phyloP scores from a whole-genome alignment of 257 asterid species.

The Solanum arcanum region DNA sequence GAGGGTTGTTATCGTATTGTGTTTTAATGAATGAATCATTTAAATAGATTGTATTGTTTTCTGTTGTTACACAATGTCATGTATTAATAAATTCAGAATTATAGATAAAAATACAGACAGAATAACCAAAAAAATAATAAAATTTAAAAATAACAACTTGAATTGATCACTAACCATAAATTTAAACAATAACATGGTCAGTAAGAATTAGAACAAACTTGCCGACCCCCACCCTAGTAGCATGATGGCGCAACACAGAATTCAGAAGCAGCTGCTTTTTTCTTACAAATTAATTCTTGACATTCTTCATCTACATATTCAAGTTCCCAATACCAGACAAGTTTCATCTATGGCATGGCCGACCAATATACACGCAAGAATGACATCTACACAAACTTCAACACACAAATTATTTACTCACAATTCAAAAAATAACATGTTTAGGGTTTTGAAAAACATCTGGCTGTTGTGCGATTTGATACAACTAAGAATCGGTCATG shows the following conservation, averaged over 20 bases:
- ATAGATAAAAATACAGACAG: too few species aligned
- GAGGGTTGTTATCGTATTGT: too few species aligned
- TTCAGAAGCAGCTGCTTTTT: background rate
- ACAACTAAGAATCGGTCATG: conserved; percentile 46
- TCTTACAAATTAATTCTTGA: background rate
- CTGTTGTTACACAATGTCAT: too few species aligned
- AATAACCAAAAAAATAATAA: too few species aligned
- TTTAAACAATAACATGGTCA: too few species aligned
- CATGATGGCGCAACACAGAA: background rate
- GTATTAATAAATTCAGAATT: too few species aligned
- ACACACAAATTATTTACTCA: conserved; percentile 15
- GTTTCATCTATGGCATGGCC: conserved; percentile 36
- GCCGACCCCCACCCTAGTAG: too few species aligned
- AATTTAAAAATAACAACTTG: too few species aligned
- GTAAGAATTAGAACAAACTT: too few species aligned
- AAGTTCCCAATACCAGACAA: conserved; percentile 3
- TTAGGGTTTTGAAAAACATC: conserved; percentile 44
- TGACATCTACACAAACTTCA: background rate
- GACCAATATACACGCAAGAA: background rate
- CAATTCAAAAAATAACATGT: conserved; percentile 8
- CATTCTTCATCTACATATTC: background rate
- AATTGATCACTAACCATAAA: too few species aligned
- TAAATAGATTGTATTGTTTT: too few species aligned
- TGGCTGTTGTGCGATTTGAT: conserved; percentile 55
- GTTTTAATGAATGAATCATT: too few species aligned